Conservation (phyloP, 352 stramenopile genomes). For the Plasmopara muralis region DNA sequence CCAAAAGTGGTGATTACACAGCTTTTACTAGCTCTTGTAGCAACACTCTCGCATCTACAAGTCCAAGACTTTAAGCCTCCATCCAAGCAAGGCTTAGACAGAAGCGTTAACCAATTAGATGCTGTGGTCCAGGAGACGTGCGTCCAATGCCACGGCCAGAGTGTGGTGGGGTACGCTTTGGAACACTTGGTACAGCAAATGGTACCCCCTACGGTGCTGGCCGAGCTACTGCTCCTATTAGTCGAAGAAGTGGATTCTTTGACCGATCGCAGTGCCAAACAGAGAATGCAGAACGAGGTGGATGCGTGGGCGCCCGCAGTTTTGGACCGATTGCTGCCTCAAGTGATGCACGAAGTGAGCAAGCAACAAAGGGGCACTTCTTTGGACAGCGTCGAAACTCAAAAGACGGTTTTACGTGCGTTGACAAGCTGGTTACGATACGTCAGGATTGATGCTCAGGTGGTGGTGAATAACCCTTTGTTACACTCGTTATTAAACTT, state of each 20-base stretch:
- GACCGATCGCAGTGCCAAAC: slow-evolving; percentile 34
- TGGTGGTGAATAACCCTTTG: slow-evolving; percentile 58
- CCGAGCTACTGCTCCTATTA: slow-evolving; percentile 57
- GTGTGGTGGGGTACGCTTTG: slow-evolving; percentile 55
- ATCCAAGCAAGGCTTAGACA: slow-evolving; percentile 4
- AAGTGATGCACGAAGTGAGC: slow-evolving; percentile 63
- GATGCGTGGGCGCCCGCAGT: slow-evolving; percentile 50
- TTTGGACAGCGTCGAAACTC: slow-evolving; percentile 29
- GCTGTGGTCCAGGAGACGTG: slow-evolving; percentile 14
- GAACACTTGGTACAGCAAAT: slow-evolving; percentile 33
- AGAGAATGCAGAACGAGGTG: slow-evolving; percentile 54
- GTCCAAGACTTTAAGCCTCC: slow-evolving; percentile 28
- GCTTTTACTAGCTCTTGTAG: slow-evolving; percentile 61
- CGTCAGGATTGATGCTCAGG: slow-evolving; percentile 28
- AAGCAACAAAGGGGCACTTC: slow-evolving; percentile 4
- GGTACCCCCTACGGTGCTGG: slow-evolving; percentile 34
- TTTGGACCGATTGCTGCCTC: slow-evolving; percentile 59
- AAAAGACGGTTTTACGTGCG: slow-evolving; percentile 54
- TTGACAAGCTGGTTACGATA: slow-evolving; percentile 61
- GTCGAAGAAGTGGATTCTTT: slow-evolving; percentile 59
- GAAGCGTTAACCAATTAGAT: slow-evolving; percentile 8
- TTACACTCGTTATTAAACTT: slow-evolving; percentile 63
- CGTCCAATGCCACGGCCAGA: slow-evolving; percentile 18
- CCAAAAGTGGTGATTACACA: slow-evolving; percentile 72
- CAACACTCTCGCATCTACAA: slow-evolving; percentile 45